phyloP scores from a whole-genome alignment of 495 filamentous ascomycete genomes.

The Xylaria flabelliformis region DNA sequence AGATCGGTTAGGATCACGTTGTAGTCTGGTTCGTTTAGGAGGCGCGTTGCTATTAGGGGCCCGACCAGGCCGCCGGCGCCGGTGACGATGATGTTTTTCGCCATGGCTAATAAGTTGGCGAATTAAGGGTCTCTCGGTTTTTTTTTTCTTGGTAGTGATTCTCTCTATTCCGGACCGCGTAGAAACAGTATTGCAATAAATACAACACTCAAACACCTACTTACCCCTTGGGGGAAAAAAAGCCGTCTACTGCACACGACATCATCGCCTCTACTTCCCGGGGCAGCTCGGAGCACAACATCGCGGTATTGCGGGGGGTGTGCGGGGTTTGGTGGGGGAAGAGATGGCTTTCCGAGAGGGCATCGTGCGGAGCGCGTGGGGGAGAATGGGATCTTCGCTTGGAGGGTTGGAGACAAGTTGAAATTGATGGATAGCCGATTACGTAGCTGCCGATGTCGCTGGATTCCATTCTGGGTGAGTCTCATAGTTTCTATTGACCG shows the following conservation, averaged over 20 bases:
- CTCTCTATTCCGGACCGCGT: neutral
- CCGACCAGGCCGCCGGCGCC: conserved; percentile 76
- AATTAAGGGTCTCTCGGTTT: neutral
- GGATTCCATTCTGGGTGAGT: neutral
- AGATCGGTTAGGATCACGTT: conserved; percentile 71
- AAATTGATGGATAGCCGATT: neutral
- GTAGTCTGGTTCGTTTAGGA: conserved; percentile 64
- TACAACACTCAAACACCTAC: neutral
- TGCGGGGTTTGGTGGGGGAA: conserved; percentile 21
- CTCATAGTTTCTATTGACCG: neutral
- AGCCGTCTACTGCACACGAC: neutral
- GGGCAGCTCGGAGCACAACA: neutral
- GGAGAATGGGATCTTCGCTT: neutral
- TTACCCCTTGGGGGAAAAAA: no score
- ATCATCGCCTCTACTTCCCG: conserved; percentile 1
- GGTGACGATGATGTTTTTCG: conserved; percentile 72
- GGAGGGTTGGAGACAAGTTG: neutral
- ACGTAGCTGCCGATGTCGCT: neutral
- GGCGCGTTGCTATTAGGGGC: conserved; percentile 66
- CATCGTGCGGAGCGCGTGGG: conserved; percentile 19
- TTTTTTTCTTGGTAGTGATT: neutral
- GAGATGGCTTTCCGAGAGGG: neutral
- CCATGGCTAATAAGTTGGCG: conserved; percentile 21
- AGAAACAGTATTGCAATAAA: neutral
- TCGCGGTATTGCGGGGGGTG: conserved; percentile 12